Base-by-base conservation (phyloP, 495 filamentous ascomycete genomes). In the Podospora conica region DNA sequence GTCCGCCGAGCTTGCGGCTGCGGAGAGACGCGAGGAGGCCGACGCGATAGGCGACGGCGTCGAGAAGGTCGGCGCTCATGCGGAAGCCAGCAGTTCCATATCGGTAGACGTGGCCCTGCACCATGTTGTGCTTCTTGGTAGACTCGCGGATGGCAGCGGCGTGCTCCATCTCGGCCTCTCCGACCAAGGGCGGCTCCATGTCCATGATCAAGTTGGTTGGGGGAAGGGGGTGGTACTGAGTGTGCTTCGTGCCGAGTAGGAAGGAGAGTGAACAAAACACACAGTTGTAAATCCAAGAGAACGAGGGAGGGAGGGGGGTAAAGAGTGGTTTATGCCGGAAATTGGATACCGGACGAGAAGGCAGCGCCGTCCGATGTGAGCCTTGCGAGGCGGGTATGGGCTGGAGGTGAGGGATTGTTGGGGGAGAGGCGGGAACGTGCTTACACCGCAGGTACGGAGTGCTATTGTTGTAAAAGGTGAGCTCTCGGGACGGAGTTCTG, bases 61-160 rank as follows among this genome's bases (percentile, higher is more conserved):
- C 93, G 74, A 99, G 90, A 53, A 88, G 79, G 70, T 81, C 79
- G 48, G 85, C 85, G 65, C 81, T 81, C 81, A 85, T 83, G 68
- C 84, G 82, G 70, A 86, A 86, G 28, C 95, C 95, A 40, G 95
- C 96, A 58, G 95, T 99, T 70, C 95, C 95, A 86, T 99, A 99
- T 69, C 88, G 84, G 79, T 96, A 98, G 29, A 86, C 78, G 66
- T 80, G 85, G 57, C 85, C 89, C 56, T 90, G 86, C 77, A 91
- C 92, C 65, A 82, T 80, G 25, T 89, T 84, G 76, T 89, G 88
- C 76, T 84, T 86, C 69, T 81, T 79, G 9, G 89, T 88, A 73
- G 86, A 88, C 58, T 79, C 80, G 65, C 83, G 75, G 66, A 90
- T 85, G 61, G 72, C 57, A 63, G 66, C 74, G 73, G 81, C 69